Percentiles rank a stretch among this genome's conserved stretches.
phyloP scores from a whole-genome alignment of 495 filamentous ascomycete species.

The Daldinia concentrica region DNA sequence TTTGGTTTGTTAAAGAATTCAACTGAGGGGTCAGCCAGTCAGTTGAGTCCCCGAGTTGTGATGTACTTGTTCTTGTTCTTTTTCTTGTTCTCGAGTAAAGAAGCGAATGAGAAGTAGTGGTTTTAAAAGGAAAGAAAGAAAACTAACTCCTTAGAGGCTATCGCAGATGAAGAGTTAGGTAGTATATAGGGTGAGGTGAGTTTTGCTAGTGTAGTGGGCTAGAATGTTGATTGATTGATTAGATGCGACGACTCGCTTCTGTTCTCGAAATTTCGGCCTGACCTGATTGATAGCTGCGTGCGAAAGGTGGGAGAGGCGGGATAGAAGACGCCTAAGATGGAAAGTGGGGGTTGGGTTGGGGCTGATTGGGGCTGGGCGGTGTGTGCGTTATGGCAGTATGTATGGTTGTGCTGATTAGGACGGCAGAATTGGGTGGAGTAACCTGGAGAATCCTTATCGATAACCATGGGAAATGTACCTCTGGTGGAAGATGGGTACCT shows the following conservation, averaged over 20 bases:
- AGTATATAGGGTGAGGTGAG: neutral
- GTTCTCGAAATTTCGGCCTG: slow-evolving; percentile 47
- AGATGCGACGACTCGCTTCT: slow-evolving; percentile 7
- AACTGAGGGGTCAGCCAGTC: slow-evolving; percentile 10
- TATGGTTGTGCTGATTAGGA: neutral
- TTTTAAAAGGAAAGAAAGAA: neutral
- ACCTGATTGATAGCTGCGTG: neutral
- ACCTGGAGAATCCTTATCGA: neutral
- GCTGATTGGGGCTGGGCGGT: neutral
- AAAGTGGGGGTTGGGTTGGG: slow-evolving; percentile 30
- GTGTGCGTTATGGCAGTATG: neutral
- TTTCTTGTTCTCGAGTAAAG: neutral
- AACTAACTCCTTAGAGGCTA: neutral
- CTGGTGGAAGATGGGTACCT: too few relatives aligned
- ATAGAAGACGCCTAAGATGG: slow-evolving; percentile 17
- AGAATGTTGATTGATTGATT: slow-evolving; percentile 13
- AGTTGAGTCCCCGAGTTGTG: neutral
- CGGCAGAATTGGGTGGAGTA: neutral
- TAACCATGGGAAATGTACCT: neutral
- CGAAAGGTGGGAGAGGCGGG: slow-evolving; percentile 7
- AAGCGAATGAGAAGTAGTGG: neutral
- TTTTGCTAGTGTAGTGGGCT: neutral
- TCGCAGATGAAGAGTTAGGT: neutral
- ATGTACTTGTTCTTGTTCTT: too few relatives aligned
- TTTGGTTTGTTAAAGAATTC: slow-evolving; percentile 3